Evolutionary conservation across 352 stramenopile species (phyloP), one percentile per base, ranked within the genome.

Genomic region (Phytopythium delawarense): DNA sequence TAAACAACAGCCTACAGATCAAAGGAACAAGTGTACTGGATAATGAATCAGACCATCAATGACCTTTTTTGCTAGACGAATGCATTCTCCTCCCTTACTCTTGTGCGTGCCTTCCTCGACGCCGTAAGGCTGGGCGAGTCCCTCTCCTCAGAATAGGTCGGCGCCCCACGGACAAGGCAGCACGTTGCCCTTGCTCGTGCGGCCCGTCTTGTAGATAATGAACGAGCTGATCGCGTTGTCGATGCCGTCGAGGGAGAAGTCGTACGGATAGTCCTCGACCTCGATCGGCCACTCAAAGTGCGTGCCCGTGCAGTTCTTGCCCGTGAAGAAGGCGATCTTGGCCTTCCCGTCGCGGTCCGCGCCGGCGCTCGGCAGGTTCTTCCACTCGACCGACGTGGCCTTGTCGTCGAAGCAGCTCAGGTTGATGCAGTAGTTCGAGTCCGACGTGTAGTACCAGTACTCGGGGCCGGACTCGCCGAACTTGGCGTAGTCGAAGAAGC

Each of bases 351-450:
- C 57, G 5, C 53, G 59, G 42, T 67, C 57, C 11, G 61, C 66
- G 5, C 59, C 46, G 0, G 48, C 67, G 54, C 50, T 61, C 23
- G 66, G 52, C 16, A 72, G 34, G 32, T 58, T 35, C 5, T n/a
- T 62, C 64, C 61, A 74, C 48, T 71, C 63, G 46, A 45, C 64
- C 2, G 67, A 74, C 0, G 57, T 62, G n/a, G 67, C 61, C 20
- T 62, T 63, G 46, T 74, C 44, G 20, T 74, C 59, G 57, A 66
- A 74, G 64, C 67, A 74, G 46, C 64, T 74, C 1, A 74, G 59
- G 50, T 73, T 73, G 44, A 70, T 60, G 45, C 67, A 74, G 21
- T 65, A 50, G 40, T 70, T 57, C 8, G 63, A 67, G 18, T 74
- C 49, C 20, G 57, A 28, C 25, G 66, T 56, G 34, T 58, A 13